A percentile compares a stretch with the other conserved stretches of the same genome.
These are phyloP conservation scores for Russula emetica DNA, from an alignment of 768 basidiomycete genomes.

Conservation along the genomic window DNA sequence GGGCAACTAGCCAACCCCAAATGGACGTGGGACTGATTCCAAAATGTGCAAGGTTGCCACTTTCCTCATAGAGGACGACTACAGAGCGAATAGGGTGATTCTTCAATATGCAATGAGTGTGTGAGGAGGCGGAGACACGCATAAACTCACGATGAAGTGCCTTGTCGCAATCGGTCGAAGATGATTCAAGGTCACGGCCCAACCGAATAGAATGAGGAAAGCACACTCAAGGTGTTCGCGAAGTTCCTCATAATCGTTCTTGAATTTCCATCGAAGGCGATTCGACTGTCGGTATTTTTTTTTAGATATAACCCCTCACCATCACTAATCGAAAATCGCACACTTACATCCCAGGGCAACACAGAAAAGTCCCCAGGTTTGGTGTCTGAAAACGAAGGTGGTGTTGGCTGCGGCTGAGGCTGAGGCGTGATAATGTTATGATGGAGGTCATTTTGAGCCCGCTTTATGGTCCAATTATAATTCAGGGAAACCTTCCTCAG, in stretches of 20 bases:
- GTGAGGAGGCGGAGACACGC: background rate
- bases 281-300: background rate
- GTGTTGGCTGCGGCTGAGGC: background rate
- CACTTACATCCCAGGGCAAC: slow-evolving; percentile 14
- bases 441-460: slow-evolving; percentile 22
- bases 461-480: slow-evolving; percentile 18
- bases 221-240: slow-evolving; percentile 9
- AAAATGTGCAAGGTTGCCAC: background rate
- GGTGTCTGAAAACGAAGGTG: background rate
- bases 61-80: background rate
- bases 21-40: background rate
- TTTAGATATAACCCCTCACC: background rate
- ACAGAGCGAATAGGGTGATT: background rate
- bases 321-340: background rate
- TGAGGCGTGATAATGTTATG: slow-evolving; percentile 3
- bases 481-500: slow-evolving; percentile 19
- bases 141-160: slow-evolving; percentile 12
- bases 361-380: background rate
- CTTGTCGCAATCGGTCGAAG: background rate
- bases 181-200: background rate
- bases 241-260: slow-evolving; percentile 18
- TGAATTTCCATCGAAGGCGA: slow-evolving; percentile 16
- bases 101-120: slow-evolving; percentile 2
- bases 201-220: slow-evolving; percentile 7
- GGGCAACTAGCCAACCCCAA: background rate